Base-by-base conservation (phyloP, 257 asterid genomes). In the Gynochthodes officinalis region DNA sequence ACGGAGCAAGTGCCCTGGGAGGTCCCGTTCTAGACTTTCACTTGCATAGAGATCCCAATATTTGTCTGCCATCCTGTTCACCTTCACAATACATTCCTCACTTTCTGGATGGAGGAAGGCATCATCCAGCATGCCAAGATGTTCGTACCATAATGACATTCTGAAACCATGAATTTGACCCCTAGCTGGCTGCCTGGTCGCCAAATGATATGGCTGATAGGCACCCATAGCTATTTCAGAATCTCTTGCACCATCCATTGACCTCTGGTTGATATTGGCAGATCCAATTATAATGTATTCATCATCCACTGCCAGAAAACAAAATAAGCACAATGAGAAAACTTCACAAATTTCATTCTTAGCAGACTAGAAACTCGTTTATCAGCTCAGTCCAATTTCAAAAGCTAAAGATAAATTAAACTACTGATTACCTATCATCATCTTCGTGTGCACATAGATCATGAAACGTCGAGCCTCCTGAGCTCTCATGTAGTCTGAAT, bases 221-320 rank as follows among this genome's bases (percentile, higher is more conserved):
- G 89, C 97, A 19, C 97, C 97, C 79, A 90, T 93, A 3, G 94
- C 96, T 75, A 90, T 90, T 82, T 93, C 97, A 0, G 97, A 86
- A 50, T 93, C 98, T 70, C 98, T 81, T 2, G 97, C 80, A 0
- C 98, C 98, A 46, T 93, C 98, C 96, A 93, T 89, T 23, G 97
- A 90, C 67, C 98, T 79, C 73, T 93, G 98, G 90, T 93, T 90
- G 79, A 93, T 93, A 82, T 90, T 93, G 23, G 98, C 96, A 6
- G 97, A 90, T 72, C 98, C 98, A 16, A 93, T 74, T 65, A 93
- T 93, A 55, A 89, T 89, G 88, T 89, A 93, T 72, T 89, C 96
- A 18, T 93, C 98, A 64, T 90, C 98, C 71, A 90, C 98, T 93
- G 87, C 81, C 72, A 40, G 18, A 73, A 4, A 67, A 61, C 42